phyloP scores from a whole-genome alignment of 768 basidiomycete species.

The Lentinula sp. region DNA sequence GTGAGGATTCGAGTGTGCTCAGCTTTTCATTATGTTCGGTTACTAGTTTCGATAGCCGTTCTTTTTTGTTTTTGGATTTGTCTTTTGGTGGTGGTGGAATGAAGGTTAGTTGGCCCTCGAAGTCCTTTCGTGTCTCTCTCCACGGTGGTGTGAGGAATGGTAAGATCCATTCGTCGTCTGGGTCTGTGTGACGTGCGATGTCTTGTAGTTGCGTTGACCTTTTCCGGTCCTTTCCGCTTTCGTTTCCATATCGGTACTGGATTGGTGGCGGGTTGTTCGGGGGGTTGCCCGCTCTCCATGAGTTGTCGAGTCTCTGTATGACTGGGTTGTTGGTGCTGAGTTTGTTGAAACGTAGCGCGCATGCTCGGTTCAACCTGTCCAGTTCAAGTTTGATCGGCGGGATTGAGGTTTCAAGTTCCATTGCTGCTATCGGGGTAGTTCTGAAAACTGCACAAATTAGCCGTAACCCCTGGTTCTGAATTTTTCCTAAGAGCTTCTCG shows the following conservation, averaged over 20 bases:
- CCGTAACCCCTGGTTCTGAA: conserved; percentile 14
- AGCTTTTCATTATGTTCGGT: neutral
- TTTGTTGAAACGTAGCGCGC: neutral
- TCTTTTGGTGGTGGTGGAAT: neutral
- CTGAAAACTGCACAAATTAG: conserved; percentile 3
- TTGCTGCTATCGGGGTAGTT: conserved; percentile 16
- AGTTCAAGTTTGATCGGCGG: conserved; percentile 9
- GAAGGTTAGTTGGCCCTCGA: neutral
- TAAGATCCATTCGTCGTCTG: neutral
- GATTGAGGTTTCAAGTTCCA: conserved; percentile 16
- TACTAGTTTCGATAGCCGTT: neutral
- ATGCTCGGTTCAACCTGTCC: neutral
- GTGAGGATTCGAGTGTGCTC: too few species aligned
- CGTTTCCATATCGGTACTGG: too few species aligned
- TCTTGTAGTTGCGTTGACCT: too few species aligned
- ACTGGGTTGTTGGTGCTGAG: too few species aligned
- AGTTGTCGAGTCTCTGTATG: too few species aligned
- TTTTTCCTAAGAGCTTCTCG: conserved; percentile 3
- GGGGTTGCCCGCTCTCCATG: too few species aligned
- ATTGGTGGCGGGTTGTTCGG: too few species aligned
- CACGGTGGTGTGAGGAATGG: neutral
- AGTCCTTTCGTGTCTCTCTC: neutral
- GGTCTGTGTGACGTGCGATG: neutral
- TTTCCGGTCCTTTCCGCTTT: too few species aligned
- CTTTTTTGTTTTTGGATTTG: neutral